Conservation (phyloP, 2,329 filamentous ascomycete species). For the Apiospora aurea region DNA sequence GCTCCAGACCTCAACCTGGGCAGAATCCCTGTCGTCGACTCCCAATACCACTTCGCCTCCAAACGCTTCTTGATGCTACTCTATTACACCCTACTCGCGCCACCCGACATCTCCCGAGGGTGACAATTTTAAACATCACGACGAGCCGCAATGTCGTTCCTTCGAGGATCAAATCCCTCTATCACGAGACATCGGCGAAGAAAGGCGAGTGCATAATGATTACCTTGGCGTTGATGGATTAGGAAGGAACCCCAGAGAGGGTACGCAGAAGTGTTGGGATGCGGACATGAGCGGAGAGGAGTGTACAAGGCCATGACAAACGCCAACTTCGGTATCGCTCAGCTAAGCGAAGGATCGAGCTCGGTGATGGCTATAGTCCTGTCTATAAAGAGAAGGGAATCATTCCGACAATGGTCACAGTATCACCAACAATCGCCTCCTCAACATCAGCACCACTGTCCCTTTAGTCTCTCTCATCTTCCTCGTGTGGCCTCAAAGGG, state of each 20-base stretch:
- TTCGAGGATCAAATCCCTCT: too few relatives aligned
- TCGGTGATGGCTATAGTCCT: background rate
- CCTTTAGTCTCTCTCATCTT: background rate
- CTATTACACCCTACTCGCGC: background rate
- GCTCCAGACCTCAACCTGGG: background rate
- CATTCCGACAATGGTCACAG: background rate
- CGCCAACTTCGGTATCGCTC: background rate
- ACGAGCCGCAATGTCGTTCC: background rate
- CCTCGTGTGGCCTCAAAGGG: conserved; percentile 38
- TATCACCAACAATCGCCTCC: background rate
- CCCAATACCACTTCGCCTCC: background rate
- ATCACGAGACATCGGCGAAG: background rate
- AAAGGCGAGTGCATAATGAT: too few relatives aligned
- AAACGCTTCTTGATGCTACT: background rate
- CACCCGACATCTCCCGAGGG: background rate
- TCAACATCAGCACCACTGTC: background rate
- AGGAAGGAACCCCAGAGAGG: background rate
- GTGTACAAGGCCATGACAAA: background rate
- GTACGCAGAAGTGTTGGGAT: background rate
- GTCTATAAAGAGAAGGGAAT: conserved; percentile 1
- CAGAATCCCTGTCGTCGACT: background rate
- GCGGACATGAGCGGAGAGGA: background rate
- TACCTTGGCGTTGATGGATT: background rate
- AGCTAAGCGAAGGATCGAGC: background rate
- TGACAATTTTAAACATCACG: background rate